Percentiles rank a stretch among this genome's conserved stretches.
These are phyloP conservation scores for Dipteronia sinensis DNA, from an alignment of 345 rosid genomes.

Conservation along the genomic window DNA sequence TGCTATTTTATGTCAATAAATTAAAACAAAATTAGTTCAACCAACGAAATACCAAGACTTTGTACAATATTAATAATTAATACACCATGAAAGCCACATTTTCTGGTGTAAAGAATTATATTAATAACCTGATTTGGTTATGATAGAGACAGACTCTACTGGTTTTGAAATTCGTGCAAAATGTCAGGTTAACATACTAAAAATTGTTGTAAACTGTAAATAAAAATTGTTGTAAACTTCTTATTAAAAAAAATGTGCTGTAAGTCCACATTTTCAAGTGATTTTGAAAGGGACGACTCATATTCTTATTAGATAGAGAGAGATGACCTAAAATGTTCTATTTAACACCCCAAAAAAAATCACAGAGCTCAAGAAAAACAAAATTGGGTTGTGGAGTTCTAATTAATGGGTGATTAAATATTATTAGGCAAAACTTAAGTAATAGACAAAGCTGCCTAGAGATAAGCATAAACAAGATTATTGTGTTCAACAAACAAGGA, in stretches of 20 bases:
- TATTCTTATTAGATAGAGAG: background rate
- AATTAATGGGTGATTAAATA: too few species aligned
- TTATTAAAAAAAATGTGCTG: too few species aligned
- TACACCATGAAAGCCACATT: background rate
- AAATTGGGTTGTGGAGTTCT: background rate
- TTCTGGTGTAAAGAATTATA: background rate
- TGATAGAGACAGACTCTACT: background rate
- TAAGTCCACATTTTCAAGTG: too few species aligned
- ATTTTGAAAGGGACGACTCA: background rate
- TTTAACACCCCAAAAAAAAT: background rate
- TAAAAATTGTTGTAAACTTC: too few species aligned
- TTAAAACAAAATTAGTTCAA: conserved; percentile 4
- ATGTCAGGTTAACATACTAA: too few species aligned
- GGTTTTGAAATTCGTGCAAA: background rate
- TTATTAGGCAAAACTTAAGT: background rate
- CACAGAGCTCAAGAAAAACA: background rate
- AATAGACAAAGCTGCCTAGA: background rate
- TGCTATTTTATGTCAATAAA: too few species aligned
- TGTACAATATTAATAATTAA: background rate
- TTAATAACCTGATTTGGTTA: background rate
- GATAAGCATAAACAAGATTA: conserved; percentile 5
- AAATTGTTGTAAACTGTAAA: too few species aligned
- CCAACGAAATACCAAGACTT: background rate
- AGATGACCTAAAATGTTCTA: background rate
- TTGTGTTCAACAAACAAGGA: background rate